Evolutionary conservation across 345 rosid genomes (phyloP).

Genomic region (Corchorus capsularis): DNA sequence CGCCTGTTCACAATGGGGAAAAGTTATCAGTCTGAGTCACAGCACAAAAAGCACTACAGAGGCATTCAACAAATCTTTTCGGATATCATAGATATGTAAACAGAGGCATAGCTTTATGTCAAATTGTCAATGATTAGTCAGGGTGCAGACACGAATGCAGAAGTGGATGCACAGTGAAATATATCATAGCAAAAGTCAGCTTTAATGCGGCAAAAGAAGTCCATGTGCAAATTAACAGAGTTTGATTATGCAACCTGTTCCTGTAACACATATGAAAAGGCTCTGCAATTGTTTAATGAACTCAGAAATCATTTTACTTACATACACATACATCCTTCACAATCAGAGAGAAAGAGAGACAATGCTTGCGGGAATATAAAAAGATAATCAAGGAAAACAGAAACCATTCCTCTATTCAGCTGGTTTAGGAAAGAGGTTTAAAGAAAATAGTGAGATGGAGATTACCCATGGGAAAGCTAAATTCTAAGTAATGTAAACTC

Average conservation of each 20-base stretch:
- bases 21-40: background rate
- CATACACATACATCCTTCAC: background rate
- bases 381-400: background rate
- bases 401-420: background rate
- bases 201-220: background rate
- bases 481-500: background rate
- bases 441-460: background rate
- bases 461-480: background rate
- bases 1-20: constrained; percentile 53
- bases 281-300: background rate
- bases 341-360: background rate
- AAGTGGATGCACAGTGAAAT: background rate
- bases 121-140: background rate
- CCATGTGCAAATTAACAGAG: background rate
- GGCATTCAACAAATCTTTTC: background rate
- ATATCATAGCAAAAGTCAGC: background rate
- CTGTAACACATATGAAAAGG: background rate
- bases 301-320: background rate
- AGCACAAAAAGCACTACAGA: background rate
- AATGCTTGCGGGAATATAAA: background rate
- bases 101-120: background rate
- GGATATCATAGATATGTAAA: background rate
- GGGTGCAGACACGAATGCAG: background rate
- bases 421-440: background rate
- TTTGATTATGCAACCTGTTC: background rate